A percentile compares a stretch with the other conserved stretches of the same genome.
These are phyloP conservation scores for Solanum hybrid DNA, from an alignment of 305 asterid species.

Conservation along the genomic window DNA sequence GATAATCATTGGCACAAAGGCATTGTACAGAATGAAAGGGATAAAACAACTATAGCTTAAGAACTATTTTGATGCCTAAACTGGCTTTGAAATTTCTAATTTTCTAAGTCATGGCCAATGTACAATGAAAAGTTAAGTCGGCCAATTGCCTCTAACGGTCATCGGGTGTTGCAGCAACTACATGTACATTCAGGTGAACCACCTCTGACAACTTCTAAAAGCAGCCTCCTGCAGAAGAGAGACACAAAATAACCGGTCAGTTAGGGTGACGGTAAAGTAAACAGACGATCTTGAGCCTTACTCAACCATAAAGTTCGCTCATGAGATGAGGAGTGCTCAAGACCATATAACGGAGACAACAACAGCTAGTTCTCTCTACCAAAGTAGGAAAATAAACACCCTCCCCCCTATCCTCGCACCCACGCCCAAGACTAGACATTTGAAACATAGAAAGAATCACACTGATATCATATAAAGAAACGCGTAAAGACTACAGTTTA, in stretches of 20 bases:
- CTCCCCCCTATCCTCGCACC: not conserved
- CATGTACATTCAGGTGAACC: slow-evolving; percentile 15
- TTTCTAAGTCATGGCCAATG: slow-evolving; percentile 10
- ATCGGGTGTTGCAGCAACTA: slow-evolving; percentile 13
- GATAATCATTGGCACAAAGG: not conserved
- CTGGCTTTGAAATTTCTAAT: slow-evolving; percentile 5
- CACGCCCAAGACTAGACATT: not conserved
- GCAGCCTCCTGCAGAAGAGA: slow-evolving; percentile 6
- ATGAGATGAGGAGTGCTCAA: not conserved
- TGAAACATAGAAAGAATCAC: not conserved
- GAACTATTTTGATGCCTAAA: not conserved
- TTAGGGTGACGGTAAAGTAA: not conserved
- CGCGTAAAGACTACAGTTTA: not conserved
- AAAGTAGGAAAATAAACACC: not conserved
- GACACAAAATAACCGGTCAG: not conserved
- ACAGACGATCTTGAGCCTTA: not conserved
- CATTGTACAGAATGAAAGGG: not conserved
- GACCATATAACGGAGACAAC: not conserved
- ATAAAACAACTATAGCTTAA: not conserved
- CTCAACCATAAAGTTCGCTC: not conserved
- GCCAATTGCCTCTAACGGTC: not conserved
- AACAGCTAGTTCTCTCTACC: not conserved
- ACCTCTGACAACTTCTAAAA: slow-evolving; percentile 6
- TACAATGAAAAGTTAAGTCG: slow-evolving; percentile 1
- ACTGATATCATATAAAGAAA: not conserved